Evolutionary conservation across 1,139 yeast species (phyloP).

Genomic region (Magnusiomyces ingens): DNA sequence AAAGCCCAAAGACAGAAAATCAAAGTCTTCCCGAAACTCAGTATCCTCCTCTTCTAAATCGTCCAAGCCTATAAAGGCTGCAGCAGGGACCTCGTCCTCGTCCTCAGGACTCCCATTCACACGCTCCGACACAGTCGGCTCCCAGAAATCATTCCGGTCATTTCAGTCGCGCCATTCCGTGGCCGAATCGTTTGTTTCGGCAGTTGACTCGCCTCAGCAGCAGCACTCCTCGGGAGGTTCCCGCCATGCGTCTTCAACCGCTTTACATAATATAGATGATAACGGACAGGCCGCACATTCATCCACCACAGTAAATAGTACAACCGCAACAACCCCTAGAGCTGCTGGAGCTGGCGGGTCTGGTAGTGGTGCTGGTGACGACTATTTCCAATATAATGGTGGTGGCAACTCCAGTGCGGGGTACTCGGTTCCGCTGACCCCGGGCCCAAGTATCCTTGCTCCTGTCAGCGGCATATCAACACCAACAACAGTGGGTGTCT

Average conservation of each 20-base stretch:
- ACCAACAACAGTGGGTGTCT: constrained; percentile 1
- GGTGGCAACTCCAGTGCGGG: not conserved
- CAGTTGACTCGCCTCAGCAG: constrained; percentile 8
- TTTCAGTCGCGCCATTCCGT: constrained; percentile 28
- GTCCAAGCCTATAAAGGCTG: too few relatives aligned
- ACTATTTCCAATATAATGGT: not conserved
- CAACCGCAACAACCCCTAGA: not conserved
- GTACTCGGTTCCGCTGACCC: constrained; percentile 6
- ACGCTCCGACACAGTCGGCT: constrained; percentile 39
- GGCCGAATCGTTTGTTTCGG: constrained; percentile 26
- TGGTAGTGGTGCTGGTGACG: not conserved
- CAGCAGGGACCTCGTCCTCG: not conserved
- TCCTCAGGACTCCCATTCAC: constrained; percentile 23
- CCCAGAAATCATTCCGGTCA: constrained; percentile 33
- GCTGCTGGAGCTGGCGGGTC: not conserved
- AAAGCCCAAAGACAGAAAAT: constrained; percentile 26
- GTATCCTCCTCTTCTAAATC: constrained; percentile 25
- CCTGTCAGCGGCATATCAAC: not conserved
- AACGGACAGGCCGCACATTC: not conserved
- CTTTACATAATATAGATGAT: not conserved
- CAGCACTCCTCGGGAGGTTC: constrained; percentile 1
- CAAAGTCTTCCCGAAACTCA: constrained; percentile 18
- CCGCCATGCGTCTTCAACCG: constrained; percentile 8
- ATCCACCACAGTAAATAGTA: constrained; percentile 1
- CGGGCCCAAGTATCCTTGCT: constrained; percentile 18